Percentiles rank a stretch among this genome's conserved stretches.
Evolutionary conservation across 2,329 filamentous ascomycete genomes (phyloP).

Genomic region (Botrytis pseudocinerea): DNA sequence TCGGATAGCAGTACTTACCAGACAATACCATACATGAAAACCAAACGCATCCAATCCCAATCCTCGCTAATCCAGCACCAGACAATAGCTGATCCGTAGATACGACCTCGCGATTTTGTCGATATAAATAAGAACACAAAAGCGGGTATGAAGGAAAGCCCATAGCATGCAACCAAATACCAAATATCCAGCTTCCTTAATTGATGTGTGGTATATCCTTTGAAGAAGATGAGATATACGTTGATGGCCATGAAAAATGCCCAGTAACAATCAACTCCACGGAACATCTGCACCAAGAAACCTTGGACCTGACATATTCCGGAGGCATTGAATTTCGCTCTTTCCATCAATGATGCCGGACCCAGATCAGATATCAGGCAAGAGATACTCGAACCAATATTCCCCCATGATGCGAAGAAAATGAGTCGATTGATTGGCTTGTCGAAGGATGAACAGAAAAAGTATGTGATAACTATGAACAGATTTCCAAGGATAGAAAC

Average conservation of each 20-base stretch:
- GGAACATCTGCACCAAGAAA: conserved; percentile 77
- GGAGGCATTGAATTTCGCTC: not conserved
- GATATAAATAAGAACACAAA: conserved; percentile 53
- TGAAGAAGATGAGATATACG: conserved; percentile 59
- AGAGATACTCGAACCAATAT: conserved; percentile 55
- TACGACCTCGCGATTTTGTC: conserved; percentile 33
- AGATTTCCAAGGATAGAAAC: conserved; percentile 53
- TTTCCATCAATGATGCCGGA: conserved; percentile 2
- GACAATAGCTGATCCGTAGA: conserved; percentile 49
- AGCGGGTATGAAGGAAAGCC: conserved; percentile 52
- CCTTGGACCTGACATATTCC: conserved; percentile 65
- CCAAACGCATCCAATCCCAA: conserved; percentile 71
- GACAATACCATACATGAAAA: conserved; percentile 69
- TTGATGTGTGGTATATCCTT: conserved; percentile 50
- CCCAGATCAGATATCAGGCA: conserved; percentile 55
- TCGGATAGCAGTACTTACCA: conserved; percentile 46
- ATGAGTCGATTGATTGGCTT: conserved; percentile 61
- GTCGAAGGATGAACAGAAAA: conserved; percentile 50
- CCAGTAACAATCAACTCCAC: conserved; percentile 54
- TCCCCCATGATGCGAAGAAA: conserved; percentile 59
- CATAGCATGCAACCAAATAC: conserved; percentile 55
- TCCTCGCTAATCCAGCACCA: conserved; percentile 74
- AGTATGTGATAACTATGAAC: conserved; percentile 56
- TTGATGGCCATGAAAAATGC: conserved; percentile 60
- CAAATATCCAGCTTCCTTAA: conserved; percentile 55